Evolutionary conservation across 1,139 yeast genomes (phyloP).

Genomic region (Candida tropicalis): DNA sequence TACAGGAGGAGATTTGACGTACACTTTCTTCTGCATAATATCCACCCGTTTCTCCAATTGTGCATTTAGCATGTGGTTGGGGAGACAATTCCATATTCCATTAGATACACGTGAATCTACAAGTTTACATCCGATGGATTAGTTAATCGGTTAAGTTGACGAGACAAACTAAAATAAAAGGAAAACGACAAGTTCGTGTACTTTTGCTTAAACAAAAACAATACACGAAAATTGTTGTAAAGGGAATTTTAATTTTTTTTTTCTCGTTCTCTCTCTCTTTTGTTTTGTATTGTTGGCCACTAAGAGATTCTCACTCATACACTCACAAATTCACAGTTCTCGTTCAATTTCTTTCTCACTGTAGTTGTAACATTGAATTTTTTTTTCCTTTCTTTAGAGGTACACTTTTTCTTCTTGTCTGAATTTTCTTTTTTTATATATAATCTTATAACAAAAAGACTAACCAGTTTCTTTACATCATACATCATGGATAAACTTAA

Average conservation of each 20-base stretch:
- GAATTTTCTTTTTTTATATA: neutral
- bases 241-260: neutral
- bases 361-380: neutral
- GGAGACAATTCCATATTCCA: no score
- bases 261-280: no score
- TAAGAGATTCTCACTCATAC: neutral
- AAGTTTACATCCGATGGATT: no score
- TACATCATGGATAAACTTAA: conserved; percentile 50
- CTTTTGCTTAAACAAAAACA: neutral
- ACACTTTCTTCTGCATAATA: no score
- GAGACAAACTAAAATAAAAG: neutral
- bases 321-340: neutral
- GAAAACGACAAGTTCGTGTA: neutral
- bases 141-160: no score
- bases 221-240: neutral
- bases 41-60: no score
- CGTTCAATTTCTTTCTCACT: neutral
- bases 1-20: no score
- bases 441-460: neutral
- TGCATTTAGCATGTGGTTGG: no score
- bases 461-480: neutral
- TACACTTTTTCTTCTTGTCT: conserved; percentile 1
- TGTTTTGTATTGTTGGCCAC: neutral
- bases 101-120: no score
- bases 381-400: no score